Evolutionary conservation across 2,329 filamentous ascomycete species (phyloP), one percentile per base, ranked within the genome.

Genomic region (Apiospora rasikravindrae): DNA sequence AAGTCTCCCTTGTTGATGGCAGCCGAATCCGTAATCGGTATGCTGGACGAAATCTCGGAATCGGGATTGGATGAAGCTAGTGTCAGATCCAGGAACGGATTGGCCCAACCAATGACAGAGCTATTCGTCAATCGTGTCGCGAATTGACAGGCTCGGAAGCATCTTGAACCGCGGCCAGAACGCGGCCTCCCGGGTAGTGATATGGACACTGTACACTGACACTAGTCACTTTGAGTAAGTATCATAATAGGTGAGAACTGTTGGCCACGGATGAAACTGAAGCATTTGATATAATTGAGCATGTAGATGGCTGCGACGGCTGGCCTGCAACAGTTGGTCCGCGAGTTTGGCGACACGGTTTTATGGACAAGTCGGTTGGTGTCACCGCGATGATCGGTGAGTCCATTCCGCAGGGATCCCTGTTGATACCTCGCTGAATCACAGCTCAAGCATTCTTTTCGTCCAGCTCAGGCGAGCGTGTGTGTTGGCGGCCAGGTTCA

Each of bases 391-490:
- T 37, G 33, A 7, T 37, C 33, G 4, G 33, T 37, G 33, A 37
- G 86, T 86, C 95, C 92, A 4, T 87, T 86, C 78, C 88, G 88
- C 29, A 97, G 85, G 33, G 33, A 7, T 6, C 33, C 33, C 33
- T 37, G 33, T 37, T 37, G 33, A 37, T 37, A 37, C 33, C 33
- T 37, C n/a, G n/a, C n/a, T n/a, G n/a, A n/a, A n/a, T n/a, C 0
- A 91, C 88, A 1, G 85, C 83, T 1, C 88, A 86, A 0, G 94
- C 89, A 77, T 96, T 94, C 72, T 78, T 70, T 79, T 96, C 93
- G 77, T 94, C 92, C 16, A 96, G 87, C 79, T 94, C 92, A 0
- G 92, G 92, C 0, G 93, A 92, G 64, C 88, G 89, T 44, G 91
- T 44, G 91, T 93, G 77, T 90, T 90, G 53, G 87, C 86, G 0